phyloP scores from a whole-genome alignment of 2,329 filamentous ascomycete species.

The Diplodia corticola region DNA sequence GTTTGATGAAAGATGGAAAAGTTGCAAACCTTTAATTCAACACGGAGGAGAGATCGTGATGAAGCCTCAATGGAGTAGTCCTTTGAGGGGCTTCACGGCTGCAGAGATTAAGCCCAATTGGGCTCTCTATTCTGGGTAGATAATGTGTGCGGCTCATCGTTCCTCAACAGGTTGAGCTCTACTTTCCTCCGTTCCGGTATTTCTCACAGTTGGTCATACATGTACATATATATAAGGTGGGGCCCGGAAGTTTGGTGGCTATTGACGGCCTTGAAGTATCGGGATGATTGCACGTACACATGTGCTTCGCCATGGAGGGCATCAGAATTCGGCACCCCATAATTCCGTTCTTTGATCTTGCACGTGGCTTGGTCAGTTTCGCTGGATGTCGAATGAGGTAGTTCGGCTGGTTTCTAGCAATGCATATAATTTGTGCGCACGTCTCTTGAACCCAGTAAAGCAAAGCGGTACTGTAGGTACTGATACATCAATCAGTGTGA shows the following conservation, averaged over 20 bases:
- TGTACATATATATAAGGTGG: not conserved
- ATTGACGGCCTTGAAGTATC: not conserved
- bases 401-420: not conserved
- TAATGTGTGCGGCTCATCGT: too few species aligned
- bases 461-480: not conserved
- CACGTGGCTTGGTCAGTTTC: not conserved
- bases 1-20: constrained; percentile 18
- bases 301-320: not conserved
- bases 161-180: too few species aligned
- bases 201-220: not conserved
- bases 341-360: not conserved
- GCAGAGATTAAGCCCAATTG: too few species aligned
- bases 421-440: not conserved
- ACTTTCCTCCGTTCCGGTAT: too few species aligned
- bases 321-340: not conserved
- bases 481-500: not conserved
- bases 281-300: too few species aligned
- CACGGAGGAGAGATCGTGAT: not conserved
- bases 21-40: not conserved
- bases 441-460: not conserved
- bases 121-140: too few species aligned
- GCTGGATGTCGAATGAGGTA: not conserved
- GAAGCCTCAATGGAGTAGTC: too few species aligned
- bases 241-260: not conserved
- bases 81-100: too few species aligned